These are phyloP conservation scores for Komagataella mondaviorum DNA, from an alignment of 805 yeast species.

Conservation along the genomic window DNA sequence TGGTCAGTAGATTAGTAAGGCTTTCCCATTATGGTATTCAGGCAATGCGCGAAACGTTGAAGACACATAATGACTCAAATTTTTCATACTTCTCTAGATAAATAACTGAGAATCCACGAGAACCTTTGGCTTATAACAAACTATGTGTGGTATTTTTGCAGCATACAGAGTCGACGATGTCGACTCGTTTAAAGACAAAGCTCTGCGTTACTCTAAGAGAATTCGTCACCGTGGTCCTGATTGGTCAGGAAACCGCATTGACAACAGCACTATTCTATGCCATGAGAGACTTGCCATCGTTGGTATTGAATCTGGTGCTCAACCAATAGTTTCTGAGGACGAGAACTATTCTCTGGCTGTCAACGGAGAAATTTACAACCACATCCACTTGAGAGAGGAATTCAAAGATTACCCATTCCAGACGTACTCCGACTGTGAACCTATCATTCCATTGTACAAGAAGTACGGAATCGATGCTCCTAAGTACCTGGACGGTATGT, in stretches of 20 bases:
- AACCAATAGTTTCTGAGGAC: conserved; percentile 80
- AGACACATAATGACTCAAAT: neutral
- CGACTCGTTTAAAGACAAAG: conserved; percentile 71
- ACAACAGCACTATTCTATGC: conserved; percentile 70
- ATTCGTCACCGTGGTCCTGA: conserved; percentile 99
- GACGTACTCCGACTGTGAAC: conserved; percentile 93
- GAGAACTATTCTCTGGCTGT: conserved; percentile 67
- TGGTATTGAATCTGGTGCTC: conserved; percentile 96
- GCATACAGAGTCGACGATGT: conserved; percentile 75
- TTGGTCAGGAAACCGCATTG: conserved; percentile 85
- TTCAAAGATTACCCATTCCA: conserved; percentile 62
- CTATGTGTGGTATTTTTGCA: conserved; percentile 97
- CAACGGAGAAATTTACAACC: conserved; percentile 98
- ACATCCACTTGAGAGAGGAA: conserved; percentile 73
- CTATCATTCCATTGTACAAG: conserved; percentile 83
- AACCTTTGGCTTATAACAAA: conserved; percentile 1
- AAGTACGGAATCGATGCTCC: conserved; percentile 88
- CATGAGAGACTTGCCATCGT: conserved; percentile 98
- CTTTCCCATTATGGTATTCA: neutral
- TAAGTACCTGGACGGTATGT: conserved; percentile 92
- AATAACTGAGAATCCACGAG: neutral
- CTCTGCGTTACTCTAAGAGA: conserved; percentile 80
- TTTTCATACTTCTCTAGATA: neutral
- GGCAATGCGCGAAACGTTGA: neutral
- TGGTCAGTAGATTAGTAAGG: neutral